Conservation (phyloP, 371 early-diverging fungal genomes). For the Mortierella sp. region DNA sequence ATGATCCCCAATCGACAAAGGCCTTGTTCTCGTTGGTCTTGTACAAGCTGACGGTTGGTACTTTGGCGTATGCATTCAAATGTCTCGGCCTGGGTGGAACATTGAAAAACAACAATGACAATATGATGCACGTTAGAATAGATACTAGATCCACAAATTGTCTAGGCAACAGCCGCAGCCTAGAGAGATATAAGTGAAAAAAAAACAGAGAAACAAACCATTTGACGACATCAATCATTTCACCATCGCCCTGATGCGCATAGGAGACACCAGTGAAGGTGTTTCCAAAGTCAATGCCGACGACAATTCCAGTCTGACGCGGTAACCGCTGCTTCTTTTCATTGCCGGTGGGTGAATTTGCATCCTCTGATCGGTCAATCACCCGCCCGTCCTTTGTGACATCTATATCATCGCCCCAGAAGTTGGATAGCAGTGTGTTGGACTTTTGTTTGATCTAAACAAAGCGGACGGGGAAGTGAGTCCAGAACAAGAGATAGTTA, state of each 20-base stretch:
- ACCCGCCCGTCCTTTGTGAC: slow-evolving; percentile 41
- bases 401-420: slow-evolving; percentile 50
- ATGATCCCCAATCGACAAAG: slow-evolving; percentile 48
- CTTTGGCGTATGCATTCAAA: slow-evolving; percentile 50
- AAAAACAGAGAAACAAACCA: slow-evolving; percentile 21
- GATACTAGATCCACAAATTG: too few relatives aligned
- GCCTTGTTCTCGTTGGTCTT: slow-evolving; percentile 30
- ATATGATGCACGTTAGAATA: too few relatives aligned
- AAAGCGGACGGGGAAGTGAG: neutral
- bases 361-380: slow-evolving; percentile 30
- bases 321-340: slow-evolving; percentile 28
- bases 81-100: slow-evolving; percentile 41
- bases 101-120: too few relatives aligned
- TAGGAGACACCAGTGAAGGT: slow-evolving; percentile 52
- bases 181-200: too few relatives aligned
- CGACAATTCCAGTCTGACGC: slow-evolving; percentile 45
- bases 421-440: slow-evolving; percentile 46
- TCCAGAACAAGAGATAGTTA: neutral
- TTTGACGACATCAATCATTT: slow-evolving; percentile 53
- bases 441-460: slow-evolving; percentile 36
- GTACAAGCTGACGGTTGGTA: slow-evolving; percentile 49
- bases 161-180: too few relatives aligned
- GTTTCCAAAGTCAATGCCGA: slow-evolving; percentile 55
- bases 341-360: slow-evolving; percentile 18
- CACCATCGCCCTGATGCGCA: slow-evolving; percentile 48